phyloP scores from a whole-genome alignment of 768 basidiomycete genomes.

The Phallus indusiatus region DNA sequence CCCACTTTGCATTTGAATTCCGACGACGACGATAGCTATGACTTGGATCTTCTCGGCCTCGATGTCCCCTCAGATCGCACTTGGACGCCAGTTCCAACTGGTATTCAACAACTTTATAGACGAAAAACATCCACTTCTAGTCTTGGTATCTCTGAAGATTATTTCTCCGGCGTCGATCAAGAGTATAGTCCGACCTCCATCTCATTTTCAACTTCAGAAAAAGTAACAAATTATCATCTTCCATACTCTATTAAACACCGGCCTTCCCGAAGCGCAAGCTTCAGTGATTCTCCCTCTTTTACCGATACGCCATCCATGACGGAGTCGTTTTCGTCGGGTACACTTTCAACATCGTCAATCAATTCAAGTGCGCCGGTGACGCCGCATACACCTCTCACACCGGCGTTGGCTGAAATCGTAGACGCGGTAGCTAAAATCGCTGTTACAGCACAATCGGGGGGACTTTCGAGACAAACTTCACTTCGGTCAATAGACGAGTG shows the following conservation, averaged over 20 bases:
- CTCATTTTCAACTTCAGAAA: constrained; percentile 1
- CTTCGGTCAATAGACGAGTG: constrained; percentile 4
- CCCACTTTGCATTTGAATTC: not conserved
- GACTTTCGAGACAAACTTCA: constrained; percentile 2
- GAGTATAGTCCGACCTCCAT: constrained; percentile 2
- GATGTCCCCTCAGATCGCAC: not conserved
- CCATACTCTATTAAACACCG: constrained; percentile 3
- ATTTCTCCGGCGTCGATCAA: constrained; percentile 2
- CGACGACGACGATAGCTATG: constrained; percentile 3
- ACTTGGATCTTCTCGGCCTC: constrained; percentile 3
- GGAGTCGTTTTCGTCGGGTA: not conserved
- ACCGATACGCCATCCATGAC: constrained; percentile 1
- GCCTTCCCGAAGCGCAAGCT: constrained; percentile 3
- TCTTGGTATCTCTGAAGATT: not conserved
- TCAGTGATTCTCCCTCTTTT: constrained; percentile 7
- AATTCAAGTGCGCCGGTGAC: constrained; percentile 3
- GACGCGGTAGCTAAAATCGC: constrained; percentile 8
- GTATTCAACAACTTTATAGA: not conserved
- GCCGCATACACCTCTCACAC: constrained; percentile 1
- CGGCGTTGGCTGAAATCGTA: constrained; percentile 7
- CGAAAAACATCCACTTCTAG: not conserved
- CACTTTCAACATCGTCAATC: not conserved
- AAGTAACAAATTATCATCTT: not conserved
- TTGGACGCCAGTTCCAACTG: not conserved
- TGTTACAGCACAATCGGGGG: not conserved